phyloP scores from a whole-genome alignment of 129 eudicot species.

The Artemisia argyi region DNA sequence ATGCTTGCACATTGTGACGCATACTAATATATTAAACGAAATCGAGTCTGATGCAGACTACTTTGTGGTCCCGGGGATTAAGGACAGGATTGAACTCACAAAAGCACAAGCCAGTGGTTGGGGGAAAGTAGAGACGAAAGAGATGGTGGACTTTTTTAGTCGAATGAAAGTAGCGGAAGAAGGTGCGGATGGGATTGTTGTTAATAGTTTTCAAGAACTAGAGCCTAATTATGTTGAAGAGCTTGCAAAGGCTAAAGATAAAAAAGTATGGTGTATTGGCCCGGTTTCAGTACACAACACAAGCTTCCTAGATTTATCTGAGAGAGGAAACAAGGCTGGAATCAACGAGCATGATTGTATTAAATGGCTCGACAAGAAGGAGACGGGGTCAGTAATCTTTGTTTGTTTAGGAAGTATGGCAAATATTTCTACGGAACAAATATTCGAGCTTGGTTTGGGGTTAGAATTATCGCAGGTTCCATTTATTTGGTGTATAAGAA shows the following conservation, averaged over 20 bases:
- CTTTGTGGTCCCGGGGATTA: constrained; percentile 32
- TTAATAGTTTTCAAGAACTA: constrained; percentile 60
- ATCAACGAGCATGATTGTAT: constrained; percentile 39
- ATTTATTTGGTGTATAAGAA: constrained; percentile 50
- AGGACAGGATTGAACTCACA: constrained; percentile 34
- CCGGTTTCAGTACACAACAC: constrained; percentile 57
- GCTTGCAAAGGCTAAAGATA: constrained; percentile 32
- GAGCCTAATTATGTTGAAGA: constrained; percentile 48
- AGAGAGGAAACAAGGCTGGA: constrained; percentile 58
- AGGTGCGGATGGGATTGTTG: constrained; percentile 47
- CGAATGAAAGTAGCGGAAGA: constrained; percentile 31
- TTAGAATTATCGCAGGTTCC: constrained; percentile 44
- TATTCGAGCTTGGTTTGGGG: constrained; percentile 61
- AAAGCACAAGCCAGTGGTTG: constrained; percentile 34
- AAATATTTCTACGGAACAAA: constrained; percentile 26
- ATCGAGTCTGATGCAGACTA: constrained; percentile 33
- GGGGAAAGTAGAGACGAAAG: constrained; percentile 24
- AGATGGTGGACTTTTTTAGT: constrained; percentile 28
- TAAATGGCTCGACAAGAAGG: constrained; percentile 44
- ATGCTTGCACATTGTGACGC: constrained; percentile 30
- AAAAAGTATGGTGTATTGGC: constrained; percentile 64
- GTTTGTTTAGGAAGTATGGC: constrained; percentile 67
- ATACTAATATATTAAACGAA: constrained; percentile 2
- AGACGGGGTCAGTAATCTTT: constrained; percentile 45
- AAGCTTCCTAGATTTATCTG: constrained; percentile 36